Percentiles rank a stretch among this genome's conserved stretches.
phyloP scores from a whole-genome alignment of 2,329 filamentous ascomycete species.

The Fulvia fulva region DNA sequence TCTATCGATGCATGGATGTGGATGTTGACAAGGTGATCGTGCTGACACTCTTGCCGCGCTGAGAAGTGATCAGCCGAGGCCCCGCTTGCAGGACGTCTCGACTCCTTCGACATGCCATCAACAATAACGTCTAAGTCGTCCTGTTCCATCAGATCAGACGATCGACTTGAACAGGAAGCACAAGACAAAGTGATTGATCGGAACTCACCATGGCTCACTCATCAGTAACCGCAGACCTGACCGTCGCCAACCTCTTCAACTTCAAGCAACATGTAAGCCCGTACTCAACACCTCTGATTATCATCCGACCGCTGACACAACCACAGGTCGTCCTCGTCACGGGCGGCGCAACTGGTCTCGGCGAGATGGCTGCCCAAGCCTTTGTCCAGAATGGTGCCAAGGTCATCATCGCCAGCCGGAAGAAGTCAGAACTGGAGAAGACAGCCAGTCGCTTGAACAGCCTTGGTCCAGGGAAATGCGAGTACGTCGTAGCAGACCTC shows the following conservation, averaged over 20 bases:
- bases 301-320: too few relatives aligned
- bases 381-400: conserved; percentile 43
- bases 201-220: conserved; percentile 29
- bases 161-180: background rate
- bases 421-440: conserved; percentile 43
- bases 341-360: conserved; percentile 45
- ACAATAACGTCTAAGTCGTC: background rate
- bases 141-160: background rate
- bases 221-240: conserved; percentile 27
- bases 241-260: conserved; percentile 33
- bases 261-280: conserved; percentile 30
- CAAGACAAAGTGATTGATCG: too few relatives aligned
- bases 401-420: conserved; percentile 43
- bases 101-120: background rate
- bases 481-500: conserved; percentile 44
- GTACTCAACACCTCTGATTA: background rate
- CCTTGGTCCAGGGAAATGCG: conserved; percentile 44
- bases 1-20: background rate
- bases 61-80: background rate
- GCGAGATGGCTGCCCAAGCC: conserved; percentile 46
- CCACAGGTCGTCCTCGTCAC: conserved; percentile 39
- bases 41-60: background rate
- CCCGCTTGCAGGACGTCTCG: background rate
- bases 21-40: background rate
- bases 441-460: conserved; percentile 41